These are phyloP conservation scores for Jaapia argillacea DNA, from an alignment of 768 basidiomycete species.

Conservation along the genomic window DNA sequence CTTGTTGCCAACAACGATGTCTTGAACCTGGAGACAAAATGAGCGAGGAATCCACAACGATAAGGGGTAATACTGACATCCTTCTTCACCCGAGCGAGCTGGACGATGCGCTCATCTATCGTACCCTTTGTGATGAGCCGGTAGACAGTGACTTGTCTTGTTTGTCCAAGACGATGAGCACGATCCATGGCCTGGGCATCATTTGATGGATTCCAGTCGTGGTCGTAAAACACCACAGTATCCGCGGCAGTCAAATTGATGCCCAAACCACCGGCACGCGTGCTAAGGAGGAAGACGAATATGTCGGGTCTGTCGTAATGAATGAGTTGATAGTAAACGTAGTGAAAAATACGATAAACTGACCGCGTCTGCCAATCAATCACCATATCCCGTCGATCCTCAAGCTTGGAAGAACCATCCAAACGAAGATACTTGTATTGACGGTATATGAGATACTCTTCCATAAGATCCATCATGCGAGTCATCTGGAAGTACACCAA, in stretches of 20 bases:
- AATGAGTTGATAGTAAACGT: slow-evolving; percentile 3
- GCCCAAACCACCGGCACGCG: slow-evolving; percentile 91
- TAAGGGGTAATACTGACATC: slow-evolving; percentile 66
- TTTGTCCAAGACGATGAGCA: slow-evolving; percentile 93
- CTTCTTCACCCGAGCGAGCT: slow-evolving; percentile 94
- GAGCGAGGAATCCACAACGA: slow-evolving; percentile 4
- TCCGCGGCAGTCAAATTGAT: slow-evolving; percentile 96
- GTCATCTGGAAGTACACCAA: slow-evolving; percentile 99
- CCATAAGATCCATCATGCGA: slow-evolving; percentile 98
- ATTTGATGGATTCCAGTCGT: slow-evolving; percentile 96
- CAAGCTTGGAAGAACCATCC: slow-evolving; percentile 90
- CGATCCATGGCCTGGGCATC: slow-evolving; percentile 99
- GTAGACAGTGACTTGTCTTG: slow-evolving; percentile 94
- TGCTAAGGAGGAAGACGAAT: slow-evolving; percentile 85
- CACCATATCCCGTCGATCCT: slow-evolving; percentile 97
- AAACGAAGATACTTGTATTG: slow-evolving; percentile 92
- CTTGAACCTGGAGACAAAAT: slow-evolving; percentile 69
- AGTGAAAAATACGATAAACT: slow-evolving; percentile 11
- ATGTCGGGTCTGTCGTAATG: slow-evolving; percentile 60
- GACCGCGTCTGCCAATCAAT: slow-evolving; percentile 98
- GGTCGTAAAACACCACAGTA: slow-evolving; percentile 92
- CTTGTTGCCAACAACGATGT: slow-evolving; percentile 97
- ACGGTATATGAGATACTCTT: slow-evolving; percentile 94
- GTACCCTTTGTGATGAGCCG: slow-evolving; percentile 89
- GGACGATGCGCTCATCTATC: slow-evolving; percentile 95